Evolutionary conservation across 2,329 filamentous ascomycete species (phyloP).

Genomic region (Aspergillus caelatus): DNA sequence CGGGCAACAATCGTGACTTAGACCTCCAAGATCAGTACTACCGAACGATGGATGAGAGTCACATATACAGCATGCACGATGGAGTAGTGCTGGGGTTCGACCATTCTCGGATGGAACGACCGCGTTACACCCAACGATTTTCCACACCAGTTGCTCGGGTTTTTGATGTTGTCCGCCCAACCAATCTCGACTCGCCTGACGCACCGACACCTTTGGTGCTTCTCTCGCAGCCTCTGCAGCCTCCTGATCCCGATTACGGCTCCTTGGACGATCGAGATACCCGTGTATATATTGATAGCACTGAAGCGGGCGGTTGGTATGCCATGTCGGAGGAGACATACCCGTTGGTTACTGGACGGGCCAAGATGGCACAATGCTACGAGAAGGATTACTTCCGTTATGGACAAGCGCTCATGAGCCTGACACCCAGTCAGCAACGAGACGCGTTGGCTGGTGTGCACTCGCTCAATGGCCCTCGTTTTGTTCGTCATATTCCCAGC

Average conservation of each 20-base stretch:
- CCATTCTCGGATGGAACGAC: slow-evolving; percentile 58
- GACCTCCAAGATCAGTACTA: slow-evolving; percentile 85
- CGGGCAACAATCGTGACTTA: slow-evolving; percentile 84
- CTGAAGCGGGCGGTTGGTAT: slow-evolving; percentile 86
- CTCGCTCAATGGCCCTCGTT: slow-evolving; percentile 56
- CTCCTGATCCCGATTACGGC: slow-evolving; percentile 48
- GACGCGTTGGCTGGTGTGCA: slow-evolving; percentile 73
- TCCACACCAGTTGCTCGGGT: slow-evolving; percentile 80
- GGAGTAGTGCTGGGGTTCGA: slow-evolving; percentile 82
- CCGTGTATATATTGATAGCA: slow-evolving; percentile 84
- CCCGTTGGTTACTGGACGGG: slow-evolving; percentile 77
- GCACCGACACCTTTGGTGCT: slow-evolving; percentile 70
- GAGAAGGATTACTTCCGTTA: slow-evolving; percentile 51
- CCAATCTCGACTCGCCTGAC: slow-evolving; percentile 66
- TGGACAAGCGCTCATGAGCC: slow-evolving; percentile 41
- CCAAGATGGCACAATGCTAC: slow-evolving; percentile 60
- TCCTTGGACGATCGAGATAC: slow-evolving; percentile 57
- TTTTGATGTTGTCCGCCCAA: slow-evolving; percentile 81
- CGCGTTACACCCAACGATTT: slow-evolving; percentile 70
- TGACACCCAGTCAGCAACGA: slow-evolving; percentile 53
- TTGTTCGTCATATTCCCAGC: slow-evolving; percentile 45
- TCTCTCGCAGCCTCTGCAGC: slow-evolving; percentile 80
- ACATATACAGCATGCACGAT: slow-evolving; percentile 85
- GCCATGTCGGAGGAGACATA: slow-evolving; percentile 86
- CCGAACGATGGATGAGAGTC: slow-evolving; percentile 78